Conservation (phyloP, 2,329 filamentous ascomycete genomes). For the Colletotrichum shisoi region DNA sequence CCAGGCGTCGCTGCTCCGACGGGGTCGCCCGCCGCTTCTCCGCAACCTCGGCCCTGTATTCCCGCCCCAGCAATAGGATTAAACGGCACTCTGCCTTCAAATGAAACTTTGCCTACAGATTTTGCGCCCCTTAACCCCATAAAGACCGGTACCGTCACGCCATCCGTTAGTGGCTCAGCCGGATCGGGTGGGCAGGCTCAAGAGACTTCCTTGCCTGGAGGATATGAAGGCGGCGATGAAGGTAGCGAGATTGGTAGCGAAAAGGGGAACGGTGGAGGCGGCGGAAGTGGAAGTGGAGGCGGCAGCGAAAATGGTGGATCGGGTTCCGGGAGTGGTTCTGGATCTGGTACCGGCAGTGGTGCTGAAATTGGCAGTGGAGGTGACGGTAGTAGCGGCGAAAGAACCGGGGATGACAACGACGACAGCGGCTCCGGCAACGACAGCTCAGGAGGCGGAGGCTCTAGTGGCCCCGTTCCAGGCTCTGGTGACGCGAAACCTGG, state of each 20-base stretch:
- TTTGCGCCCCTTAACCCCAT: conserved; percentile 19
- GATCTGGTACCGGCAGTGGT: neutral
- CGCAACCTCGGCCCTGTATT: neutral
- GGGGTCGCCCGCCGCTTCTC: no score
- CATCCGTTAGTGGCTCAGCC: neutral
- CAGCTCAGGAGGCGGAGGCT: neutral
- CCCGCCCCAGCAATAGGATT: conserved; percentile 2
- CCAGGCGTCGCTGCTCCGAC: neutral
- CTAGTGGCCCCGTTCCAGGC: neutral
- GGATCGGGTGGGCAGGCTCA: neutral
- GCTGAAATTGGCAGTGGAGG: neutral
- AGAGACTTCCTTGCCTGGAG: conserved; percentile 6
- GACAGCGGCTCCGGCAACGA: neutral
- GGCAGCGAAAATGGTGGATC: neutral
- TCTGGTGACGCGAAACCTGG: neutral
- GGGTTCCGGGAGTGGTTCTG: neutral
- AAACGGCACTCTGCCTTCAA: neutral
- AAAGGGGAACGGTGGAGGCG: neutral
- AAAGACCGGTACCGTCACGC: neutral
- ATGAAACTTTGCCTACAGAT: neutral
- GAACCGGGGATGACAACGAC: neutral
- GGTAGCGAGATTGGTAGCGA: neutral
- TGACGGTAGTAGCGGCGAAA: neutral
- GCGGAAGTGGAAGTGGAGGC: neutral
- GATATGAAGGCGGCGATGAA: neutral